Evolutionary conservation across 345 rosid species (phyloP).

Genomic region (Dimocarpus longan): DNA sequence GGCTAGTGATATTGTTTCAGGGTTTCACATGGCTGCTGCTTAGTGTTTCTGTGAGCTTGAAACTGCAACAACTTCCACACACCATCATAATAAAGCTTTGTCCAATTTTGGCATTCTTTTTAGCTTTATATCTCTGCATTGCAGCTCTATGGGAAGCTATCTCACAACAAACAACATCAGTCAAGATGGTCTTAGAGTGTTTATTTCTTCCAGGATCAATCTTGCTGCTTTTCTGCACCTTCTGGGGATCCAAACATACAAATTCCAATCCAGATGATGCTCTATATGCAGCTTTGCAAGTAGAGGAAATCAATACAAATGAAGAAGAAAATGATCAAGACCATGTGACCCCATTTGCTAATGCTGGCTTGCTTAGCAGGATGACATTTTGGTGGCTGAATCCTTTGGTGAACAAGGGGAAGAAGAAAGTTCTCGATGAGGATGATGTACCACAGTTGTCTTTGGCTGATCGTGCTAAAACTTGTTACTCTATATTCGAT

Average conservation of each 20-base stretch:
- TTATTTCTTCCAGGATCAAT: conserved; percentile 42
- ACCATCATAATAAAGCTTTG: conserved; percentile 19
- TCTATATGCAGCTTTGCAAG: conserved; percentile 40
- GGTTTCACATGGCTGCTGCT: conserved; percentile 43
- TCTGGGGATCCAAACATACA: conserved; percentile 16
- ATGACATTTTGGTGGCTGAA: conserved; percentile 65
- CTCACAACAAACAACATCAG: conserved; percentile 8
- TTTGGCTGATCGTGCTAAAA: conserved; percentile 36
- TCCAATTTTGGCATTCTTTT: conserved; percentile 26
- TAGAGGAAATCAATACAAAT: conserved; percentile 21
- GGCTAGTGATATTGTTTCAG: conserved; percentile 33
- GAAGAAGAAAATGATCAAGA: conserved; percentile 16
- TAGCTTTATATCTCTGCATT: conserved; percentile 35
- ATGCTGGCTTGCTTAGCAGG: conserved; percentile 42
- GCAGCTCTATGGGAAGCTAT: conserved; percentile 31
- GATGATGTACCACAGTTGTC: conserved; percentile 48
- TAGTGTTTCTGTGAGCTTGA: conserved; percentile 23
- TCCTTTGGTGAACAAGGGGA: conserved; percentile 52
- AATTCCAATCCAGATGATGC: conserved; percentile 9
- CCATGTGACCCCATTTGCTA: conserved; percentile 43
- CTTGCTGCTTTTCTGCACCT: conserved; percentile 28
- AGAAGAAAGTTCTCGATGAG: conserved; percentile 38
- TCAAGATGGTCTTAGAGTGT: conserved; percentile 29
- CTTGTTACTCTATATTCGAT: conserved; percentile 40
- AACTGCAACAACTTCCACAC: conserved; percentile 17